Conservation (phyloP, 202 grass and related monocot species). For the Bolboschoenoplectus hybrid region DNA sequence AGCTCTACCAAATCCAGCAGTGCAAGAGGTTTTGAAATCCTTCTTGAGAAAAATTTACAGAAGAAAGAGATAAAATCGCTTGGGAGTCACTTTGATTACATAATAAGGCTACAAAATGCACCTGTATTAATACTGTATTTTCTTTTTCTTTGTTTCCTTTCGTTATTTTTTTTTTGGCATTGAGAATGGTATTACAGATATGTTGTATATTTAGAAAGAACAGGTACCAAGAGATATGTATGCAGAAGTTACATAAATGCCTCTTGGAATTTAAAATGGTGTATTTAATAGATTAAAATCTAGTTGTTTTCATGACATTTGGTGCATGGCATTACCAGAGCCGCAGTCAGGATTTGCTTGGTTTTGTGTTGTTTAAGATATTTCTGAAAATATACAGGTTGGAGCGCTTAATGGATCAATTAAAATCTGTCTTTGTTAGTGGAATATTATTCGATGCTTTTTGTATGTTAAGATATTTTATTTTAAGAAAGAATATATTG, state of each 20-base stretch:
- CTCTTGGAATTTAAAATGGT: background rate
- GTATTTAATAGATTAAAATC: background rate
- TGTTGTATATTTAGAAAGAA: conserved; percentile 17
- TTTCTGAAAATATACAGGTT: background rate
- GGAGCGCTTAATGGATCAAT: background rate
- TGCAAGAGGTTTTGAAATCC: conserved; percentile 56
- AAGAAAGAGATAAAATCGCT: conserved; percentile 61
- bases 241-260: conserved; percentile 1
- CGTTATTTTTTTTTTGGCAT: background rate
- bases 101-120: background rate
- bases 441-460: background rate
- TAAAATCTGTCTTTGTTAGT: background rate
- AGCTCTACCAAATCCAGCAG: conserved; percentile 42
- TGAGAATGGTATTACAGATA: background rate
- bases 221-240: conserved; percentile 5
- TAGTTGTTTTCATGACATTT: background rate
- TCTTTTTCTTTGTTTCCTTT: conserved; percentile 26
- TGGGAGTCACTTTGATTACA: background rate
- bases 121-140: conserved; percentile 9
- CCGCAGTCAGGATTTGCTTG: background rate
- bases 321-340: background rate
- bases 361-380: background rate
- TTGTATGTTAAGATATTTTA: background rate
- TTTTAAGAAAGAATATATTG: background rate
- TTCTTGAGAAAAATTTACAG: conserved; percentile 70